A percentile compares a stretch with the other conserved stretches of the same genome.
phyloP scores from a whole-genome alignment of 768 basidiomycete species.

The Epithele typhae region DNA sequence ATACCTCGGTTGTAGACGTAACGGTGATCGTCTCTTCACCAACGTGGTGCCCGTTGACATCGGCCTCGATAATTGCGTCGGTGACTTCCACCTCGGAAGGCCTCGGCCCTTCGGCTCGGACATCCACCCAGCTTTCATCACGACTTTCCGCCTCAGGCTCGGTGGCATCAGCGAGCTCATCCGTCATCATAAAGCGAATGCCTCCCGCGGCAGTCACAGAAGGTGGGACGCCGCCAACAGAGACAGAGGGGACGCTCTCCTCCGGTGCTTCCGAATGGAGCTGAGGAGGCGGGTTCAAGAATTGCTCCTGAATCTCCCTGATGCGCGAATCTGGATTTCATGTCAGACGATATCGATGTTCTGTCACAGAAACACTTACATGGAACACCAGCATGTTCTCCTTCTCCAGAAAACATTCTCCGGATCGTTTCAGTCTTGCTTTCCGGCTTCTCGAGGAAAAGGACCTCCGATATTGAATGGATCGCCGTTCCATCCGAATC shows the following conservation, averaged over 20 bases:
- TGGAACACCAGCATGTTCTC: constrained; percentile 56
- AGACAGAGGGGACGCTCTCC: neutral
- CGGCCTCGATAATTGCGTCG: constrained; percentile 15
- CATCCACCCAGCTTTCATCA: constrained; percentile 31
- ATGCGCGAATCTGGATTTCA: constrained; percentile 58
- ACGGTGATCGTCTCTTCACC: constrained; percentile 22
- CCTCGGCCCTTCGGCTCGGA: constrained; percentile 21
- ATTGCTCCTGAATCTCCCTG: constrained; percentile 49
- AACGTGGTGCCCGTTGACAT: constrained; percentile 21
- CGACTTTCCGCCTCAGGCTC: constrained; percentile 18
- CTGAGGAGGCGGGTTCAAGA: constrained; percentile 44
- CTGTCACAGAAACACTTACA: constrained; percentile 43
- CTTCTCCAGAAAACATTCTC: constrained; percentile 53
- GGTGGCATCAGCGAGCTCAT: constrained; percentile 66
- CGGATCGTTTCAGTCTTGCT: constrained; percentile 46
- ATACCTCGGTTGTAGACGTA: constrained; percentile 20
- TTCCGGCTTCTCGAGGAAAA: constrained; percentile 53
- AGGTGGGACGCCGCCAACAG: constrained; percentile 36
- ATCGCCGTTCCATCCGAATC: constrained; percentile 53
- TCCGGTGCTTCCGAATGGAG: constrained; percentile 7
- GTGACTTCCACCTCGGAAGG: constrained; percentile 18
- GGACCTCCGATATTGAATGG: constrained; percentile 44
- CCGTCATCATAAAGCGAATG: constrained; percentile 80
- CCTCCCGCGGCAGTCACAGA: constrained; percentile 40
- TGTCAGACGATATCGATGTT: neutral